phyloP scores from a whole-genome alignment of 805 yeast species.

The Pichia rugopelliculosa region DNA sequence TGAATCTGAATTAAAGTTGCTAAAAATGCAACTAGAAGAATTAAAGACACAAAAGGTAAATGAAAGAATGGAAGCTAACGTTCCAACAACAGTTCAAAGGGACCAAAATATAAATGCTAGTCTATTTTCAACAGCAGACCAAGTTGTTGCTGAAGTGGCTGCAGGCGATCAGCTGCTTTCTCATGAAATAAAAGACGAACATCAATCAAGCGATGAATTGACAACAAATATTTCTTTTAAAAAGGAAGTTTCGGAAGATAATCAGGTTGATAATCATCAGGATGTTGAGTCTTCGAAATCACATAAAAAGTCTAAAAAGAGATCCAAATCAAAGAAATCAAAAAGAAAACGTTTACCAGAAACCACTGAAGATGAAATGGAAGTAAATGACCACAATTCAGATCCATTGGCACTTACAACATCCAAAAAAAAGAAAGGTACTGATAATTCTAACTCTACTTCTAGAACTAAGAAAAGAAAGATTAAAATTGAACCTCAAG shows the following conservation, averaged over 20 bases:
- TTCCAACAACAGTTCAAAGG: no score
- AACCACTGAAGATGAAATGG: not conserved
- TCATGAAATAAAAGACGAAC: not conserved
- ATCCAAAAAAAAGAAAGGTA: not conserved
- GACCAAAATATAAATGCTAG: no score
- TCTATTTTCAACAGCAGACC: not conserved
- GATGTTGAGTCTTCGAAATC: not conserved
- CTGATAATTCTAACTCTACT: not conserved
- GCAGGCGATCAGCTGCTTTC: not conserved
- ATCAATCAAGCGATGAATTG: not conserved
- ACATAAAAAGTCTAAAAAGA: not conserved
- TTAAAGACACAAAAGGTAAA: not conserved
- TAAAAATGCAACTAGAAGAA: slow-evolving; percentile 2
- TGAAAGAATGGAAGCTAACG: not conserved
- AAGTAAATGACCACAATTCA: not conserved
- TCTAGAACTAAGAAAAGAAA: not conserved
- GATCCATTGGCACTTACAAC: not conserved
- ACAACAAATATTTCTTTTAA: not conserved
- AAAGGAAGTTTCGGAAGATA: not conserved
- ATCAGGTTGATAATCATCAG: not conserved
- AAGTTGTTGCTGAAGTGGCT: no score
- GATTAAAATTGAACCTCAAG: not conserved
- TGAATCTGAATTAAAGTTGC: slow-evolving; percentile 1
- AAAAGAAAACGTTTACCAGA: not conserved
- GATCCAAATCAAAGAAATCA: not conserved